These are phyloP conservation scores for Ambrosia hybrid DNA, from an alignment of 140 eudicot genomes.

Conservation along the genomic window DNA sequence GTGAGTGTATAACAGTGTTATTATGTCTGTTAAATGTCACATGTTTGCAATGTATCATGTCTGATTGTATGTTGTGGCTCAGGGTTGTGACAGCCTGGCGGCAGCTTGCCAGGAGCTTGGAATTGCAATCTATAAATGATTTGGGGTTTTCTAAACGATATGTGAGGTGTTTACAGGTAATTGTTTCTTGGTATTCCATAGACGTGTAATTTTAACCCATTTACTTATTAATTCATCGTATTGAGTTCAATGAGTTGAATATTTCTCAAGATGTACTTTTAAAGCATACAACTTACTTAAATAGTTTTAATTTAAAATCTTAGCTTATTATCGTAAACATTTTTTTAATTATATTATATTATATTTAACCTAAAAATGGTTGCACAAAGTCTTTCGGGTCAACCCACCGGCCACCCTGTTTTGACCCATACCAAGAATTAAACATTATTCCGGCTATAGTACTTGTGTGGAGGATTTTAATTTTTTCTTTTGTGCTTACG, in stretches of 20 bases:
- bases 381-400: neutral
- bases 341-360: neutral
- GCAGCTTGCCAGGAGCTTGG: conserved; percentile 46
- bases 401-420: neutral
- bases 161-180: conserved; percentile 69
- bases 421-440: neutral
- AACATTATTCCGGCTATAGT: neutral
- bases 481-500: neutral
- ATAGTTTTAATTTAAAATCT: neutral
- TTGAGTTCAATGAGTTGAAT: neutral
- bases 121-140: conserved; percentile 50
- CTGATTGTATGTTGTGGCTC: conserved; percentile 1
- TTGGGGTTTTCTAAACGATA: conserved; percentile 58
- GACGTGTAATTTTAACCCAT: neutral
- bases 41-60: neutral
- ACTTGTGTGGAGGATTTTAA: neutral
- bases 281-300: neutral
- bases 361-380: neutral
- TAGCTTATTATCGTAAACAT: neutral
- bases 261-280: neutral
- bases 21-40: neutral
- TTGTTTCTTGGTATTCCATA: neutral
- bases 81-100: conserved; percentile 54
- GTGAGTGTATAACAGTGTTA: conserved; percentile 32
- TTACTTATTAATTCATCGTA: neutral